Base-by-base conservation (phyloP, 2,329 filamentous ascomycete species). In the Bipolaris bicolor region DNA sequence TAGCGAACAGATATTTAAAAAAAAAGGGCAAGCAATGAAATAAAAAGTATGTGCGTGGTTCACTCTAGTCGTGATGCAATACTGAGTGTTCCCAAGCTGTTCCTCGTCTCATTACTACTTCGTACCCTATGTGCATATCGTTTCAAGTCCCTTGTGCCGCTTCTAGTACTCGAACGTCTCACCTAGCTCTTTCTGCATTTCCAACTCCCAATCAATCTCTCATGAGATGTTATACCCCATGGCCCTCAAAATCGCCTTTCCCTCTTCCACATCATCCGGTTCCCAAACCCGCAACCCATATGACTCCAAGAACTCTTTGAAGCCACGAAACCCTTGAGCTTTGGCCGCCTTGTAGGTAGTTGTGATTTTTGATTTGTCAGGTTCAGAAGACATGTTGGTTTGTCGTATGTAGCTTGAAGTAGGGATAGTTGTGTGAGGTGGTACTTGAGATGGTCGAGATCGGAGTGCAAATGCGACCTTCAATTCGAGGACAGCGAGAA, bases 231-330 rank as follows among this genome's bases (percentile, higher is more conserved):
- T 49, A 56, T 68, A 68, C 5, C 65, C 60, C 64, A 67, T 67
- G 1, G 13, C 63, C 53, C 57, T 55, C 58, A 69, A 18, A 18
- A 70, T 65, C 2, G 52, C 57, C 50, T 54, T 69, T 29, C 61
- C 67, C 48, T 70, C 63, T 34, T 69, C 10, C 13, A 66, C 57
- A 52, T 68, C 65, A 7, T 65, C 58, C 3, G 16, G 1, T 3
- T 62, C 54, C 7, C 34, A 55, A 0, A 65, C 34, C 2, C 51
- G 29, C 13, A 67, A 31, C 3, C 65, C 62, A 49, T 64, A 64
- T 0, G 62, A 57, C 13, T 58, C 34, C 2, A 68, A 51, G 31
- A 69, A 69, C n/a, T 52, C 44, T 6, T 48, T 45, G 40, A 68
- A 67, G 46, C 55, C 40, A 9, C 36, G 9, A 40, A 55, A 62